Conservation (phyloP, 768 basidiomycete species). For the Podaxis mareebaensis region DNA sequence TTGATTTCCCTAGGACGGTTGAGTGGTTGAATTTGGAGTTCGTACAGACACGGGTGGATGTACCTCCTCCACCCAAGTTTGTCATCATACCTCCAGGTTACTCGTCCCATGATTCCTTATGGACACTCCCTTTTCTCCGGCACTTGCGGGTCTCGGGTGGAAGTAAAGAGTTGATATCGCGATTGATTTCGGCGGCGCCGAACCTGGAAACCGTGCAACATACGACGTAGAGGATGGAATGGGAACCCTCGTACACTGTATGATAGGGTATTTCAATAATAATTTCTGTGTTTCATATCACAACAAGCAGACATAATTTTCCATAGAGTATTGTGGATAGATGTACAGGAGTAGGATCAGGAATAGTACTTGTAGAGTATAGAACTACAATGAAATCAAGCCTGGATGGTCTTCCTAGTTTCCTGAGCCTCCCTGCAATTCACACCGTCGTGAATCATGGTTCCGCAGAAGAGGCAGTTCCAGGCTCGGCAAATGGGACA, state of each 20-base stretch:
- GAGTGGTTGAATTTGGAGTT: conserved; percentile 21
- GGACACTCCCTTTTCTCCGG: conserved; percentile 12
- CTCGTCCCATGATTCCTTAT: not conserved
- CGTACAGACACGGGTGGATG: not conserved
- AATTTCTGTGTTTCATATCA: too few species aligned
- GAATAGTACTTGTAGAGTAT: not conserved
- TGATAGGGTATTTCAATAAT: not conserved
- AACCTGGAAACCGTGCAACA: conserved; percentile 4
- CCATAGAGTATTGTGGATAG: not conserved
- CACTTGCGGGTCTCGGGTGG: conserved; percentile 16
- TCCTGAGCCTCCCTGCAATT: conserved; percentile 21
- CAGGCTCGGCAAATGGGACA: conserved; percentile 28
- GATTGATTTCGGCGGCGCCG: conserved; percentile 1
- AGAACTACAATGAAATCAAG: not conserved
- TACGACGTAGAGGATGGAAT: not conserved
- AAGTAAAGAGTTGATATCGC: conserved; percentile 7
- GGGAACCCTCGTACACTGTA: not conserved
- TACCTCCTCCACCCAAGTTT: conserved; percentile 2
- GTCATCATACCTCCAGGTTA: conserved; percentile 4
- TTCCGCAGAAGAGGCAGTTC: conserved; percentile 29
- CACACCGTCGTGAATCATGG: conserved; percentile 28
- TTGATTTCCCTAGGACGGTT: conserved; percentile 22
- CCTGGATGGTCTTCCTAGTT: not conserved
- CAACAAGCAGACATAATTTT: too few species aligned
- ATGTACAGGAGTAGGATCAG: not conserved